Evolutionary conservation across 2,329 filamentous ascomycete species (phyloP).

Genomic region (Sporothrix inflata): DNA sequence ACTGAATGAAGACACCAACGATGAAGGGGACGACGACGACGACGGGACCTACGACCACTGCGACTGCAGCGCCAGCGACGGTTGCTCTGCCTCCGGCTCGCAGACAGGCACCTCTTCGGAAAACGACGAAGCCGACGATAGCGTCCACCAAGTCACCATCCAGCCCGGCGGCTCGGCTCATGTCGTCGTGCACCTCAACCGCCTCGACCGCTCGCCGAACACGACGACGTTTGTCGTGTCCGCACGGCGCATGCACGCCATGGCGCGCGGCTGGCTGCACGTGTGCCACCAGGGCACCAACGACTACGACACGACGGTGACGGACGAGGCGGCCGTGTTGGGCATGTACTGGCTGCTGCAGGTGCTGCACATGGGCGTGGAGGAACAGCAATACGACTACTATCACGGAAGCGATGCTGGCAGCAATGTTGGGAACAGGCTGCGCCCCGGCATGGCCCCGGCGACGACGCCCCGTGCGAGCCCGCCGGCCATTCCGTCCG

Average conservation of each 20-base stretch:
- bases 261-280: slow-evolving; percentile 21
- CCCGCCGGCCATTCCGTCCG: slow-evolving; percentile 3
- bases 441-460: neutral
- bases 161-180: slow-evolving; percentile 21
- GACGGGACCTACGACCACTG: neutral
- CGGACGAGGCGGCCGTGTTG: slow-evolving; percentile 27
- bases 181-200: slow-evolving; percentile 22
- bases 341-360: slow-evolving; percentile 33
- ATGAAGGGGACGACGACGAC: neutral
- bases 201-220: slow-evolving; percentile 38
- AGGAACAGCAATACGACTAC: neutral
- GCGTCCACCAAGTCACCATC: slow-evolving; percentile 20
- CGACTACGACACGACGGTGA: slow-evolving; percentile 23
- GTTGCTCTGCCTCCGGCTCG: neutral
- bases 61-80: neutral
- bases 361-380: slow-evolving; percentile 29
- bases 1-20: neutral
- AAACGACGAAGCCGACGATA: neutral
- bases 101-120: neutral
- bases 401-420: slow-evolving; percentile 2
- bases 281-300: slow-evolving; percentile 27
- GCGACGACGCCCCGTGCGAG: neutral
- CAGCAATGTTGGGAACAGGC: neutral
- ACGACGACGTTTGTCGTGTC: slow-evolving; percentile 45
- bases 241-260: slow-evolving; percentile 35